phyloP scores from a whole-genome alignment of 371 early-diverging fungal species.

The Mortierella polycephala region DNA sequence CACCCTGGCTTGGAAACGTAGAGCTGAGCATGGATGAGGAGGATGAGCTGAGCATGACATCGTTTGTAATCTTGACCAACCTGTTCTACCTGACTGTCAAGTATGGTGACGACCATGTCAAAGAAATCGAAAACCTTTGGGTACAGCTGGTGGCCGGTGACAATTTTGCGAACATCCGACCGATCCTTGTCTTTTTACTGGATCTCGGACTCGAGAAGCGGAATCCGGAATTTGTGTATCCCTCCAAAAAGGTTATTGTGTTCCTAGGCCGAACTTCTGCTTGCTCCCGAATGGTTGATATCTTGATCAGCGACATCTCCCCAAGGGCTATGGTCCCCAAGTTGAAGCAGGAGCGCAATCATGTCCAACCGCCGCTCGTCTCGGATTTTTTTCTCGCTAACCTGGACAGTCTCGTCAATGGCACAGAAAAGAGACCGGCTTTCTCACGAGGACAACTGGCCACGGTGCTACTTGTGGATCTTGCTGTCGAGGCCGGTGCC shows the following conservation, averaged over 20 bases:
- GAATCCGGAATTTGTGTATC: slow-evolving; percentile 81
- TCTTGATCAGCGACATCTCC: slow-evolving; percentile 73
- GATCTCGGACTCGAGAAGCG: slow-evolving; percentile 79
- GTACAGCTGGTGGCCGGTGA: slow-evolving; percentile 75
- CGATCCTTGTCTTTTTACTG: slow-evolving; percentile 78
- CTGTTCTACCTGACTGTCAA: slow-evolving; percentile 87
- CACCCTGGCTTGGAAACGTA: slow-evolving; percentile 90
- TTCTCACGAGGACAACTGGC: slow-evolving; percentile 86
- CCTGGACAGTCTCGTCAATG: slow-evolving; percentile 72
- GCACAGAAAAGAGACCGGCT: slow-evolving; percentile 75
- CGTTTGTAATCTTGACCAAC: slow-evolving; percentile 80
- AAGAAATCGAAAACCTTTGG: slow-evolving; percentile 87
- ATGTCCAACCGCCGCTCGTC: slow-evolving; percentile 23
- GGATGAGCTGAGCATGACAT: slow-evolving; percentile 61
- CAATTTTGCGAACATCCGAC: slow-evolving; percentile 71
- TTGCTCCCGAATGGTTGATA: slow-evolving; percentile 68
- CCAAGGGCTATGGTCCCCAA: slow-evolving; percentile 84
- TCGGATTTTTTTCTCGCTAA: slow-evolving; percentile 69
- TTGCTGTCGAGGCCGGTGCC: slow-evolving; percentile 81
- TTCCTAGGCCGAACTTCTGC: slow-evolving; percentile 81
- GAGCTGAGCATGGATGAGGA: slow-evolving; percentile 68
- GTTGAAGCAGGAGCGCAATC: slow-evolving; percentile 61
- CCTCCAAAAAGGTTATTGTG: slow-evolving; percentile 85
- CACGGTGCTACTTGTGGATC: slow-evolving; percentile 82
- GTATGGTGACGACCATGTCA: slow-evolving; percentile 80